These are phyloP conservation scores for Podospora australis DNA, from an alignment of 495 filamentous ascomycete genomes.

Conservation along the genomic window DNA sequence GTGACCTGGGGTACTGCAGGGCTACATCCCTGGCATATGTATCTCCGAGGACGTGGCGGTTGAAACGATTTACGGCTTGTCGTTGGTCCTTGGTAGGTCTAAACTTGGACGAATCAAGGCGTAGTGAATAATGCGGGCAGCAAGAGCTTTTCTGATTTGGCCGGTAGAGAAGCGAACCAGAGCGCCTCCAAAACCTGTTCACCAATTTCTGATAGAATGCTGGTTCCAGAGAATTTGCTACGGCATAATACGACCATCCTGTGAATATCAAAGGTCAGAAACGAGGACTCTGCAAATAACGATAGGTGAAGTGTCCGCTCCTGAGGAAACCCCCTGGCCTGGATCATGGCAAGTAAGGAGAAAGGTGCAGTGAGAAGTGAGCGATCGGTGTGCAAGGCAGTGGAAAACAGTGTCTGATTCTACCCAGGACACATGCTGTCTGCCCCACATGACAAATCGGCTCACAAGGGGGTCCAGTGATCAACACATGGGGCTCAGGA, in stretches of 20 bases:
- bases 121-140: constrained; percentile 93
- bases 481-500: not conserved
- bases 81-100: constrained; percentile 74
- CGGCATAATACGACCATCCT: constrained; percentile 84
- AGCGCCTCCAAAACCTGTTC: constrained; percentile 88
- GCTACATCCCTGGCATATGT: constrained; percentile 68
- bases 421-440: too few species aligned
- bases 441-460: too few species aligned
- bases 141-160: constrained; percentile 77
- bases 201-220: constrained; percentile 74
- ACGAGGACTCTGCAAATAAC: not conserved
- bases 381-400: not conserved
- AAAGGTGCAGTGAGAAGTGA: constrained; percentile 1
- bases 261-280: constrained; percentile 8
- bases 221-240: constrained; percentile 58
- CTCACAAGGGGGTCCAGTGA: constrained; percentile 15
- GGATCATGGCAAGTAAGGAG: not conserved
- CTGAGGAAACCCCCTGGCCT: not conserved
- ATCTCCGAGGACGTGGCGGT: constrained; percentile 73
- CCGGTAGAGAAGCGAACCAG: constrained; percentile 77
- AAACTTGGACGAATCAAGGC: constrained; percentile 67
- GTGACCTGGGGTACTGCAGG: constrained; percentile 65
- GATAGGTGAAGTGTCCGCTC: constrained; percentile 4
- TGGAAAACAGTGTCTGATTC: not conserved
- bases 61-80: constrained; percentile 85